phyloP scores from a whole-genome alignment of 257 asterid species.

The Verbascum thapsus region DNA sequence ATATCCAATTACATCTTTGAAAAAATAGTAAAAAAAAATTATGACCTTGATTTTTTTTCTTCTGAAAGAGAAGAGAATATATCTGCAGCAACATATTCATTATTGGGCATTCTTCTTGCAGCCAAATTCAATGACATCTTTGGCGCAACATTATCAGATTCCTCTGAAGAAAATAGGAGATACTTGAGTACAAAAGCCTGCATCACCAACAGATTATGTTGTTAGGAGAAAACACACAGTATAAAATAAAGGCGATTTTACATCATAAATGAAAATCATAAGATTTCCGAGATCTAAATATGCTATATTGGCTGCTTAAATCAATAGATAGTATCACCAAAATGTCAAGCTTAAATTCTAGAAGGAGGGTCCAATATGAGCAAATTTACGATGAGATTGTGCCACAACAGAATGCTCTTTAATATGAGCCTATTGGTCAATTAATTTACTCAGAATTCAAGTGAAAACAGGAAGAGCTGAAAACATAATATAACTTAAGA shows the following conservation, averaged over 20 bases:
- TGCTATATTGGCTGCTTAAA: not conserved
- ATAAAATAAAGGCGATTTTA: constrained; percentile 12
- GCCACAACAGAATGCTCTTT: constrained; percentile 19
- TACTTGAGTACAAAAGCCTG: constrained; percentile 96
- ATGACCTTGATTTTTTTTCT: constrained; percentile 74
- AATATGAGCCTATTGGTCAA: not conserved
- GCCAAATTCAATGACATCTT: constrained; percentile 34
- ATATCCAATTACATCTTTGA: constrained; percentile 19
- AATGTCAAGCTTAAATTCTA: constrained; percentile 21
- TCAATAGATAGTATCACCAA: not conserved
- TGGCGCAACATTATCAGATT: constrained; percentile 40
- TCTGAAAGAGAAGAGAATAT: constrained; percentile 69
- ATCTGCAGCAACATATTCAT: constrained; percentile 61
- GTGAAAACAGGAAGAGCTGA: constrained; percentile 2
- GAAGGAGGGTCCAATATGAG: constrained; percentile 11
- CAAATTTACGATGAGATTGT: constrained; percentile 18
- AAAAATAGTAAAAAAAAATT: constrained; percentile 28
- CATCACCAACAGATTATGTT: constrained; percentile 36
- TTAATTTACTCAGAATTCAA: not conserved
- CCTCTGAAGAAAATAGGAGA: constrained; percentile 72
- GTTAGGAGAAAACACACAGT: constrained; percentile 19
- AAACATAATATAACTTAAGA: not conserved
- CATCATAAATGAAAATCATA: not conserved
- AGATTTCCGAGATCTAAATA: constrained; percentile 6
- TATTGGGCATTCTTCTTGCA: constrained; percentile 41